Percentiles rank a stretch among this genome's conserved stretches.
Conservation (phyloP, 768 basidiomycete species). For the Infundibulicybe gibba region DNA sequence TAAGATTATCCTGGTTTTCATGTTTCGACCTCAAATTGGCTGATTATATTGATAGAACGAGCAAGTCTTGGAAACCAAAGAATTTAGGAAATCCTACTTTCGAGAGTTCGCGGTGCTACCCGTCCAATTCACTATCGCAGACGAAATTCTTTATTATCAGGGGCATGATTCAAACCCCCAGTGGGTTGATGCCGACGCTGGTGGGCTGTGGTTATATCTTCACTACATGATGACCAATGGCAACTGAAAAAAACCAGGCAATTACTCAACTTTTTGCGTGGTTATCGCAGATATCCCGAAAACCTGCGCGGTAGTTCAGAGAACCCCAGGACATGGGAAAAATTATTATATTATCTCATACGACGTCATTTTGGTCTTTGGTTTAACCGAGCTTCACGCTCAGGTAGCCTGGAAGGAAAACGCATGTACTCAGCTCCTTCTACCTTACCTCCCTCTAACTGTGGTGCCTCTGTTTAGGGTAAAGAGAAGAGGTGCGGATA, state of each 20-base stretch:
- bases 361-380: slow-evolving; percentile 16
- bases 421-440: slow-evolving; percentile 4
- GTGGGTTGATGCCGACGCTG: slow-evolving; percentile 10
- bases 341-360: slow-evolving; percentile 10
- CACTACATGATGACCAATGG: neutral
- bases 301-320: slow-evolving; percentile 1
- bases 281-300: slow-evolving; percentile 5
- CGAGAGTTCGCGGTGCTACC: neutral
- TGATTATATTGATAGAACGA: neutral
- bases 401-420: slow-evolving; percentile 16
- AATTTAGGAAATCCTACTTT: slow-evolving; percentile 7
- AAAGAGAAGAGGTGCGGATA: too few relatives aligned
- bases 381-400: slow-evolving; percentile 16
- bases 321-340: neutral
- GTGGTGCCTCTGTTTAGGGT: too few relatives aligned
- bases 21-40: neutral
- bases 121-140: slow-evolving; percentile 1
- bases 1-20: neutral
- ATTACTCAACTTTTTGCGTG: slow-evolving; percentile 3
- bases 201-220: slow-evolving; percentile 1
- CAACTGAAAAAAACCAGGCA: neutral
- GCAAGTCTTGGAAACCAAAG: slow-evolving; percentile 8
- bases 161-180: slow-evolving; percentile 3
- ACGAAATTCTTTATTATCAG: slow-evolving; percentile 7
- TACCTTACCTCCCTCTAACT: too few relatives aligned